Base-by-base conservation (phyloP, 345 rosid species). In the Eucalyptus victrix region DNA sequence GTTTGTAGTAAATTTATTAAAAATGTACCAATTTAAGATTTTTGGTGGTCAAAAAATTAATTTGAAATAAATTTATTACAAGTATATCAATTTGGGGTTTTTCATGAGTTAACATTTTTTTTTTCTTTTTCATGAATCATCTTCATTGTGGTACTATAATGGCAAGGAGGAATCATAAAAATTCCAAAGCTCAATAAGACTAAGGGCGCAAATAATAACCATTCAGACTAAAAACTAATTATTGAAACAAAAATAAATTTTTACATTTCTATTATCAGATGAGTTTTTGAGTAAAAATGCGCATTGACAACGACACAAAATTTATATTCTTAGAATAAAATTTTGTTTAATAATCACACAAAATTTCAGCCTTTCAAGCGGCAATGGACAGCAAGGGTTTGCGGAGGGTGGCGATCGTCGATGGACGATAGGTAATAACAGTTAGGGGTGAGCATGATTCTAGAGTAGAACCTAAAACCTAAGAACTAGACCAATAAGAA, bases 401-500 rank as follows among this genome's bases (percentile, higher is more conserved):
- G 2, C 2, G 0, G 23, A 17, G 23, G 23, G 56, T 7, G 56
- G 56, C 4, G 2, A 18, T 51, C 23, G 2, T 0, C 9, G 1
- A 3, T 0, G 0, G 21, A 51, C 0, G 0, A 2, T 2, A 18
- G 3, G 23, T 4, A 7, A 1, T 18, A 51, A 4, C 23, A 51
- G 0, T 3, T 49, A 49, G 5, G 15, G 49, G 49, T 49, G 49
- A 49, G 49, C 49, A 49, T 49, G 49, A 5, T 49, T 49, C 49
- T 49, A 49, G 15, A 4, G 49, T 49, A 49, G 14, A 49, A 49
- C 49, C 14, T 49, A 49, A 4, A 49, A 4, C 49, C 15, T 49
- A 12, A 49, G 14, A 49, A 4, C 2, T 49, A 0, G 49, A 49
- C 5, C 5, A 5, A 4, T 49, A 49, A 49, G 2, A 49, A 49